Percentiles rank a stretch among this genome's conserved stretches.
Conservation (phyloP, 148 eudicot genomes). For the Drosera capensis region DNA sequence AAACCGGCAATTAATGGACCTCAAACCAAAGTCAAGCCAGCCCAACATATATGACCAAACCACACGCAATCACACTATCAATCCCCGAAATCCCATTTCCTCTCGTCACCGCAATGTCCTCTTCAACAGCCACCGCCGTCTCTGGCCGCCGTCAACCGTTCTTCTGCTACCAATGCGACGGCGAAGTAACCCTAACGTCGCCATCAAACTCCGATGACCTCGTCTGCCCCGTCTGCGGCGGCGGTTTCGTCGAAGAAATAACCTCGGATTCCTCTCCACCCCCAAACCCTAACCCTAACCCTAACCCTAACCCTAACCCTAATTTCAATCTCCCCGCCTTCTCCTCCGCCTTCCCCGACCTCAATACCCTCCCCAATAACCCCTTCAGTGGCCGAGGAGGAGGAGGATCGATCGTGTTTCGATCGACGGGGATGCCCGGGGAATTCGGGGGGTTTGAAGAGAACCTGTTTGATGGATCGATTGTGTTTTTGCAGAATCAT, state of each 20-base stretch:
- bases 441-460: not conserved
- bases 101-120: no score
- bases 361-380: not conserved
- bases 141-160: constrained; percentile 7
- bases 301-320: constrained; percentile 2
- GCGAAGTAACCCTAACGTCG: constrained; percentile 13
- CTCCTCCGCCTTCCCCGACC: constrained; percentile 1
- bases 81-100: no score
- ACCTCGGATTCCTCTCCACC: no score
- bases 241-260: constrained; percentile 21
- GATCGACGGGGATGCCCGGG: constrained; percentile 16
- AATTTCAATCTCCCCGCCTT: constrained; percentile 4
- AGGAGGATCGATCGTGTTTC: constrained; percentile 7
- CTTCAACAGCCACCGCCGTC: constrained; percentile 13
- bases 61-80: no score
- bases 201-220: constrained; percentile 11
- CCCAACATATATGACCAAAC: no score
- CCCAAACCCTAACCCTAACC: constrained; percentile 14
- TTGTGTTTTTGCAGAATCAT: constrained; percentile 19
- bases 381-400: constrained; percentile 1
- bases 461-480: constrained; percentile 7
- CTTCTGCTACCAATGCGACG: constrained; percentile 24
- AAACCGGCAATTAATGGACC: no score
- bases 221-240: constrained; percentile 26
- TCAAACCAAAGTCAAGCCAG: no score